phyloP scores from a whole-genome alignment of 73 alveolate species.

The Symbiodinium pilosum region DNA sequence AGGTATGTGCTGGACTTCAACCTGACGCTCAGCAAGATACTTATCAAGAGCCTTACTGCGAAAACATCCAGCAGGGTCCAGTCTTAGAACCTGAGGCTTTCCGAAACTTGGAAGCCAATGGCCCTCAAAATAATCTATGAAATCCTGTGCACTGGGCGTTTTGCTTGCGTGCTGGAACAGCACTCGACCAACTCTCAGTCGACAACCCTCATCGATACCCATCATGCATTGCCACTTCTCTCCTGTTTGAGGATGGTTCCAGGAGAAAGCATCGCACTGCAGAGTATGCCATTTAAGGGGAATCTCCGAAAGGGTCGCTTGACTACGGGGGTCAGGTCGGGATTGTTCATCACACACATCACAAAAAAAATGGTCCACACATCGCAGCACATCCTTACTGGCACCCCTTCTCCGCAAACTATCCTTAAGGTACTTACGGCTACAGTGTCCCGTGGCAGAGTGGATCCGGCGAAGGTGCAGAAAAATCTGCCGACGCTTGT shows the following conservation, averaged over 20 bases:
- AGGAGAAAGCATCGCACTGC: not conserved
- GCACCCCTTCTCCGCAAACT: no score
- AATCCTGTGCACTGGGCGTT: not conserved
- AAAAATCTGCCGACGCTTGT: not conserved
- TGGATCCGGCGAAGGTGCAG: not conserved
- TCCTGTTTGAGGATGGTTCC: not conserved
- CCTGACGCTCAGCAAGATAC: not conserved
- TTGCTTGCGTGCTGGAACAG: not conserved
- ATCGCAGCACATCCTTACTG: no score
- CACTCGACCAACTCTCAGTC: not conserved
- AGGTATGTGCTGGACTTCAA: not conserved
- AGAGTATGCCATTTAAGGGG: constrained; percentile 6
- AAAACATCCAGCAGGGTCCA: constrained; percentile 19
- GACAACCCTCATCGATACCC: not conserved
- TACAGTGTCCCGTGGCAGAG: no score
- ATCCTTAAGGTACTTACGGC: no score
- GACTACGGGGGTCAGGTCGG: not conserved
- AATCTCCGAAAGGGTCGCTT: not conserved
- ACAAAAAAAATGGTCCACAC: no score
- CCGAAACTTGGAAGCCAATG: constrained; percentile 13
- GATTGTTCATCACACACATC: no score
- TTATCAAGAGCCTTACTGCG: not conserved
- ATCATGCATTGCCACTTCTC: not conserved
- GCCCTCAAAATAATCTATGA: not conserved
- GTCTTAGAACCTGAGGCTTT: not conserved